Conservation (phyloP, 1,284 basidiomycete species). For the Meripilus lineatus region DNA sequence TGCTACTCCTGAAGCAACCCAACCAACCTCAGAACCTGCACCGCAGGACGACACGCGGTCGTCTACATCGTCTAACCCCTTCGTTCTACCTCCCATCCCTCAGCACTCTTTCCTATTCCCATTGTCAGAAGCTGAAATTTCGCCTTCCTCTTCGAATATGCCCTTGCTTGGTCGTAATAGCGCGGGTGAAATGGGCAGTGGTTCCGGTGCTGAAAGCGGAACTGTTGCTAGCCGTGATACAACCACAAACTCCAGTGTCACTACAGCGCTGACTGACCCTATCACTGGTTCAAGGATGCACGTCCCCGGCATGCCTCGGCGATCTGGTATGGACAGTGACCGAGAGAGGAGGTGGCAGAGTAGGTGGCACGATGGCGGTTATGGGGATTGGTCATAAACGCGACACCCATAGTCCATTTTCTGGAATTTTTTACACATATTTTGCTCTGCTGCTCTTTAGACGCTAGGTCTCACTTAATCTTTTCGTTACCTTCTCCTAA, state of each 20-base stretch:
- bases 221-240: constrained; percentile 14
- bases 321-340: constrained; percentile 11
- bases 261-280: constrained; percentile 31
- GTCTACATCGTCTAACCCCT: constrained; percentile 7
- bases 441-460: neutral
- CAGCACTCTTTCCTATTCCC: constrained; percentile 10
- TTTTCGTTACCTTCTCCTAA: neutral
- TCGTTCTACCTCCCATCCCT: constrained; percentile 5
- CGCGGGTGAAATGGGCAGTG: constrained; percentile 24
- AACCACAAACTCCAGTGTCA: constrained; percentile 27
- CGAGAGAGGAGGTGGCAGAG: neutral
- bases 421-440: too few relatives aligned
- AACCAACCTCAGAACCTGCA: too few relatives aligned
- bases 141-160: constrained; percentile 9
- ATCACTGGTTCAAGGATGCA: constrained; percentile 29
- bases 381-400: too few relatives aligned
- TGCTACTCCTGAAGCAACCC: too few relatives aligned
- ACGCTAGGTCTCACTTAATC: neutral
- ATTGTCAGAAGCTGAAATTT: constrained; percentile 7
- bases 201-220: constrained; percentile 17
- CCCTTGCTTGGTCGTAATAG: constrained; percentile 9
- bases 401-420: too few relatives aligned
- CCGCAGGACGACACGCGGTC: too few relatives aligned
- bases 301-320: constrained; percentile 26
- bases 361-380: too few relatives aligned